Evolutionary conservation across 139 green algal species (phyloP).

Genomic region (Chlamydomonas incerta): DNA sequence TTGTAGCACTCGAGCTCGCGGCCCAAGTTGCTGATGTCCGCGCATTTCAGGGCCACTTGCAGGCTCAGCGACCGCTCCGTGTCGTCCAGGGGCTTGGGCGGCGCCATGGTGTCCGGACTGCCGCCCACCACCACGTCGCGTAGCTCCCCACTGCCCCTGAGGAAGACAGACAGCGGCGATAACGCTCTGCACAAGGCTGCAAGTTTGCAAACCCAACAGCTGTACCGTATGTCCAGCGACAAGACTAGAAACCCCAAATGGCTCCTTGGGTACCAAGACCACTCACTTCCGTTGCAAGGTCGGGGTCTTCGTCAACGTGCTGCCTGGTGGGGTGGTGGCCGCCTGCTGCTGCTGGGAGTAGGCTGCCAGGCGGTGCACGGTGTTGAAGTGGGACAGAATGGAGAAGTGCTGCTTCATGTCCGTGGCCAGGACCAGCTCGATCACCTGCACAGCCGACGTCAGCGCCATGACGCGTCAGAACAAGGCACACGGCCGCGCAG

Average conservation of each 20-base stretch:
- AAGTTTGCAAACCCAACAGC: too few relatives aligned
- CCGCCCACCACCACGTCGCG: too few relatives aligned
- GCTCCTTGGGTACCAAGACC: too few relatives aligned
- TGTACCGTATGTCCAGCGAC: too few relatives aligned
- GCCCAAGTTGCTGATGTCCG: constrained; percentile 67
- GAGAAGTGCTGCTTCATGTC: constrained; percentile 73
- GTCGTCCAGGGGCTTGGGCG: constrained; percentile 34
- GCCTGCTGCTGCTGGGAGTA: constrained; percentile 15
- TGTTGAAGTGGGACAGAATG: constrained; percentile 63
- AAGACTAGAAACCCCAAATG: too few relatives aligned
- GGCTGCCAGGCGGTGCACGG: constrained; percentile 52
- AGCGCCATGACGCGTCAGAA: too few relatives aligned
- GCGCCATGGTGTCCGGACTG: too few relatives aligned
- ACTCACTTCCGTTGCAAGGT: too few relatives aligned
- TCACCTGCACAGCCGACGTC: constrained; percentile 20
- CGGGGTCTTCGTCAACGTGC: too few relatives aligned
- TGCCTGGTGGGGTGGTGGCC: background rate
- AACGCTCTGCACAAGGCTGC: constrained; percentile 66
- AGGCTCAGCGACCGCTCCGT: constrained; percentile 48
- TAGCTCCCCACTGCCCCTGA: constrained; percentile 52
- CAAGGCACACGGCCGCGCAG: too few relatives aligned
- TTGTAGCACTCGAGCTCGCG: constrained; percentile 59
- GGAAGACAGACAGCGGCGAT: constrained; percentile 63
- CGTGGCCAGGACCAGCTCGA: constrained; percentile 66
- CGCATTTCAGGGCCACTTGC: constrained; percentile 66